Conservation (phyloP, 495 filamentous ascomycete species). For the Aspergillus funiculosus region DNA sequence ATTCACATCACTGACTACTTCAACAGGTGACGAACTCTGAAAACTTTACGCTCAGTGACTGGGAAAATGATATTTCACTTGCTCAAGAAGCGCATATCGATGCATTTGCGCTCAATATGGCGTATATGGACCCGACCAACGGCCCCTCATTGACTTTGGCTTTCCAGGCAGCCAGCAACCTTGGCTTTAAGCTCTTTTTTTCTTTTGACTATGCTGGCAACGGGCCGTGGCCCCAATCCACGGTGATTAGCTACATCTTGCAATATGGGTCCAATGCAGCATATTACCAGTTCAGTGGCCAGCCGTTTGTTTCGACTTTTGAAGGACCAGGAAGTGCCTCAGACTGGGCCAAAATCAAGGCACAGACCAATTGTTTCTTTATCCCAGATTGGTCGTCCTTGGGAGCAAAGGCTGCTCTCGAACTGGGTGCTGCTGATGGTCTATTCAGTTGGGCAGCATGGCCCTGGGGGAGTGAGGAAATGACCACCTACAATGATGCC, state of each 20-base stretch:
- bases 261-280: slow-evolving; percentile 41
- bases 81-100: slow-evolving; percentile 60
- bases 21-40: slow-evolving; percentile 6
- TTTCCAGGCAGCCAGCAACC: slow-evolving; percentile 45
- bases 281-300: slow-evolving; percentile 48
- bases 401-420: slow-evolving; percentile 33
- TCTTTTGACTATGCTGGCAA: slow-evolving; percentile 61
- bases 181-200: slow-evolving; percentile 56
- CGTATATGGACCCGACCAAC: slow-evolving; percentile 41
- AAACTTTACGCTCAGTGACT: slow-evolving; percentile 31
- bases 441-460: slow-evolving; percentile 65
- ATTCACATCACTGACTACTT: background rate
- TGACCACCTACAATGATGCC: slow-evolving; percentile 51
- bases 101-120: slow-evolving; percentile 66
- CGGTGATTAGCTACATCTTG: slow-evolving; percentile 51
- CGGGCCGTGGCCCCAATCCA: slow-evolving; percentile 45
- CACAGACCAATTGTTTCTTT: slow-evolving; percentile 44
- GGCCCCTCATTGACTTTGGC: slow-evolving; percentile 39
- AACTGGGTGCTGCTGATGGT: slow-evolving; percentile 45
- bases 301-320: slow-evolving; percentile 63
- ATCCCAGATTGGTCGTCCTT: slow-evolving; percentile 59
- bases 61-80: slow-evolving; percentile 50
- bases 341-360: slow-evolving; percentile 52
- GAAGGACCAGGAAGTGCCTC: slow-evolving; percentile 51
- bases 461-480: slow-evolving; percentile 51